These are phyloP conservation scores for Amesomyces nigricolor DNA, from an alignment of 2,329 filamentous ascomycete genomes.

Conservation along the genomic window DNA sequence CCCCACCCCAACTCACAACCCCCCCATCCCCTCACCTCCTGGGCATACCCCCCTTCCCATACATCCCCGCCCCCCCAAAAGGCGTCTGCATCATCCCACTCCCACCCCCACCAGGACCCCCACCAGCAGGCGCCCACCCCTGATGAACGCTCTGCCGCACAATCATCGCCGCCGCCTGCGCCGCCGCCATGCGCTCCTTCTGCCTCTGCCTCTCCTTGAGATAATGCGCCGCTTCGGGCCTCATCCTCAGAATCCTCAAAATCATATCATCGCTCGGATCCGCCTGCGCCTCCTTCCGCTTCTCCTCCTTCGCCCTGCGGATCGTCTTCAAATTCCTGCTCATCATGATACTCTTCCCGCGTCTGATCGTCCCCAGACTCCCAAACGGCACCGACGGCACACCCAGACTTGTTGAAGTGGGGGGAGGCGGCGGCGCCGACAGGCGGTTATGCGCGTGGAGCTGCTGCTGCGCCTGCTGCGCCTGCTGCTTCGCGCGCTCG, in stretches of 20 bases:
- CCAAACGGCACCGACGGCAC: slow-evolving; percentile 50
- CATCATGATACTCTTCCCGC: slow-evolving; percentile 82
- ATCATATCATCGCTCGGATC: slow-evolving; percentile 99
- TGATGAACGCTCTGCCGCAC: slow-evolving; percentile 79
- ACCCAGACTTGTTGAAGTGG: slow-evolving; percentile 30
- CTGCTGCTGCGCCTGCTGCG: slow-evolving; percentile 50
- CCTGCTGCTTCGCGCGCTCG: slow-evolving; percentile 66
- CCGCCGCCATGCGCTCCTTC: slow-evolving; percentile 85
- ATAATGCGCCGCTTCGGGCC: slow-evolving; percentile 82
- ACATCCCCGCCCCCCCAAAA: slow-evolving; percentile 36
- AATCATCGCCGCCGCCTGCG: slow-evolving; percentile 88
- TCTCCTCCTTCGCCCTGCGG: slow-evolving; percentile 92
- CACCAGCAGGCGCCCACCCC: slow-evolving; percentile 40
- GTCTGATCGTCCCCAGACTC: slow-evolving; percentile 62
- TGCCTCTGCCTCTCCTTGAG: slow-evolving; percentile 86
- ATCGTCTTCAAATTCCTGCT: slow-evolving; percentile 92
- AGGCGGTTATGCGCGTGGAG: slow-evolving; percentile 50
- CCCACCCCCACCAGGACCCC: no score
- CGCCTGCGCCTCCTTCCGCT: slow-evolving; percentile 88
- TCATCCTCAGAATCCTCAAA: slow-evolving; percentile 86
- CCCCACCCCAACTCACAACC: neutral
- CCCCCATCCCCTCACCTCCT: slow-evolving; percentile 35
- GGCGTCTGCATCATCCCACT: slow-evolving; percentile 29
- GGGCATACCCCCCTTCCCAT: slow-evolving; percentile 43
- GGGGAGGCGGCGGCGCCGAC: slow-evolving; percentile 55